Base-by-base conservation (phyloP, 352 stramenopile genomes). In the Phytophthora cajani region DNA sequence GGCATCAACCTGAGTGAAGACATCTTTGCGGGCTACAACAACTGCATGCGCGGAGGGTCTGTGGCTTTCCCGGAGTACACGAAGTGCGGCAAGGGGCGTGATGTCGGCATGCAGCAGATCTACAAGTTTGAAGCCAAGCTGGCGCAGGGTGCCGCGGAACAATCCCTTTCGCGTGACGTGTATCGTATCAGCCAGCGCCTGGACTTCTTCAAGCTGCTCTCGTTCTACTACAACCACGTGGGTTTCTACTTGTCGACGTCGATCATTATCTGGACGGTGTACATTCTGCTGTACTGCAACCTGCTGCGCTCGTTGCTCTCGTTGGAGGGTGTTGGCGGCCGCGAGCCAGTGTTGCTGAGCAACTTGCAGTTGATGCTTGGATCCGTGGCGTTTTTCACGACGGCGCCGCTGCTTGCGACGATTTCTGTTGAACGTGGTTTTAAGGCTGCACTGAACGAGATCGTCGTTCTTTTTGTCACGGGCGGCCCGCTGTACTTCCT, bases 41-140 rank as follows among this genome's bases (percentile, higher is more conserved):
- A 98, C 74, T 97, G 95, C 40, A 93, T 99, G 63, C 95, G 98
- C 60, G 98, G 98, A 51, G 97, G 97, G 19, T 92, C 92, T 10
- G 97, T 99, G 17, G 90, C 90, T 2, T 99, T 99, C 87, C 98
- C 98, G n/a, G 98, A 99, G 81, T 99, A 99, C 75, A 89, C 98
- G 52, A 98, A 99, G 82, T 97, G 98, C 50, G 98, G 98, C 57
- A 99, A 99, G 77, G 98, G 98, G 40, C 95, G 98, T 57, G 98
- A 99, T 92, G 98, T 99, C 27, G 98, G 98, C 47, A 99, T 99
- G 97, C 98, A 99, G 74, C 98, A 99, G 76, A 99, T 99, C 69
- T 99, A 99, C 88, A 99, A 99, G 81, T 99, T 99, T 67, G 98
- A 99, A 79, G 97, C 98, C 1, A 99, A 99, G 70, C 82, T 99